Conservation (phyloP, 192 early-diverging fungal species). For the Mortierella antarctica region DNA sequence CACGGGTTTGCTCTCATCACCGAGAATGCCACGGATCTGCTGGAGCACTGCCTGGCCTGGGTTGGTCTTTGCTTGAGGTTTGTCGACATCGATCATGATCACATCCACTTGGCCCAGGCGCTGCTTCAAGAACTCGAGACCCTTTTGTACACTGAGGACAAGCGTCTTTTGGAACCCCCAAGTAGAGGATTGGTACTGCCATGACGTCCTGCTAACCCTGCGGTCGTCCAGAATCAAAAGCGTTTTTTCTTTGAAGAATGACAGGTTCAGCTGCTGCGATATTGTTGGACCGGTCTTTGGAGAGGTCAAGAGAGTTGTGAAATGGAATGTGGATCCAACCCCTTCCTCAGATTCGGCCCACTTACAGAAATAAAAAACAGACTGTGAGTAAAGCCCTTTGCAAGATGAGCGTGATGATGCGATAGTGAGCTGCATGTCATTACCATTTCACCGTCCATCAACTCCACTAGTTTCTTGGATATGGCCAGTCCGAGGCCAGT, state of each 20-base stretch:
- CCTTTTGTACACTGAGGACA: constrained; percentile 41
- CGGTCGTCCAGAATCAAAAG: constrained; percentile 46
- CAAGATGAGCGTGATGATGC: too few relatives aligned
- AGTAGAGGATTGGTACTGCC: constrained; percentile 43
- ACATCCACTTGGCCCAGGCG: constrained; percentile 28
- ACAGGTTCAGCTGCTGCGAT: constrained; percentile 37
- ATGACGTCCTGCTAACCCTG: constrained; percentile 45
- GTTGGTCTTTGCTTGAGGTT: constrained; percentile 35
- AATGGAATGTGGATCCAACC: constrained; percentile 48
- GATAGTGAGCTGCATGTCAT: not conserved
- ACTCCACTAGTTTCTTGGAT: constrained; percentile 47
- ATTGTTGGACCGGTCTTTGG: constrained; percentile 25
- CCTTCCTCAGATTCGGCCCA: constrained; percentile 52
- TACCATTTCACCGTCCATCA: constrained; percentile 58
- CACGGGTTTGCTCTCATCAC: constrained; percentile 12
- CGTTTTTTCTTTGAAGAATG: constrained; percentile 39
- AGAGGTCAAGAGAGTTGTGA: constrained; percentile 28
- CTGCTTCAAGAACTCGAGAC: constrained; percentile 24
- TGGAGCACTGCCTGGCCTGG: constrained; percentile 33
- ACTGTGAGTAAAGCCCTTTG: not conserved
- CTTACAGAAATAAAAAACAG: constrained; percentile 2
- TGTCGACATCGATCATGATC: constrained; percentile 51
- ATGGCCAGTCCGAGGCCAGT: constrained; percentile 57
- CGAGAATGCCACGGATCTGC: constrained; percentile 27
- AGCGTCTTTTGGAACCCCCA: constrained; percentile 46